phyloP scores from a whole-genome alignment of 1,284 basidiomycete species.

The Ganoderma resinaceum region DNA sequence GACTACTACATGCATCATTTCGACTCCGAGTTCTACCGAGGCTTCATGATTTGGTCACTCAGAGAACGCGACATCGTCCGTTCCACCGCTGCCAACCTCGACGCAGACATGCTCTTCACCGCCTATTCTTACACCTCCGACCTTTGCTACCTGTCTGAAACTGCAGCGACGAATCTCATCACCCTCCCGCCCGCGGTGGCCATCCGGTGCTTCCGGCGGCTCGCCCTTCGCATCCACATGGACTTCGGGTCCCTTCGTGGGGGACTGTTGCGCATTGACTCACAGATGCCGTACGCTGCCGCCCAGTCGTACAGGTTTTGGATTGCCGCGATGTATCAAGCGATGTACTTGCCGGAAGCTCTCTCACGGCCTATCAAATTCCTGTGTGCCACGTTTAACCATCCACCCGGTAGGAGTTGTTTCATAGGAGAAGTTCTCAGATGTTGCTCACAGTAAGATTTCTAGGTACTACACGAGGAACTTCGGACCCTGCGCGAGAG shows the following conservation, averaged over 20 bases:
- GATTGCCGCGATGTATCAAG: constrained; percentile 2
- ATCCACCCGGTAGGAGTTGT: neutral
- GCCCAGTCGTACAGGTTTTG: neutral
- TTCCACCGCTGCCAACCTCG: neutral
- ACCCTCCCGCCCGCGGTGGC: neutral
- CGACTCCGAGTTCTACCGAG: neutral
- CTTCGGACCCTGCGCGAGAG: neutral
- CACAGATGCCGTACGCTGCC: neutral
- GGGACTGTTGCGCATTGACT: neutral
- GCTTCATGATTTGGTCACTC: neutral
- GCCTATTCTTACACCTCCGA: constrained; percentile 1
- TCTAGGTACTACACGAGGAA: neutral
- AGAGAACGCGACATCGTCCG: neutral
- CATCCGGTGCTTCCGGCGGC: neutral
- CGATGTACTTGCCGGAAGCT: constrained; percentile 5
- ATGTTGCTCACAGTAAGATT: neutral
- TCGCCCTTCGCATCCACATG: neutral
- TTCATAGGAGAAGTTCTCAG: neutral
- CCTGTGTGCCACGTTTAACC: neutral
- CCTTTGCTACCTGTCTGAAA: neutral
- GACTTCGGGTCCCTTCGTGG: neutral
- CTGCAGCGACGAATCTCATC: neutral
- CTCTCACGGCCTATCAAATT: neutral
- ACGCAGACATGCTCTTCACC: neutral
- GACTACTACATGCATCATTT: neutral